These are phyloP conservation scores for Ilex aquifolium DNA, from an alignment of 257 asterid species.

Conservation along the genomic window DNA sequence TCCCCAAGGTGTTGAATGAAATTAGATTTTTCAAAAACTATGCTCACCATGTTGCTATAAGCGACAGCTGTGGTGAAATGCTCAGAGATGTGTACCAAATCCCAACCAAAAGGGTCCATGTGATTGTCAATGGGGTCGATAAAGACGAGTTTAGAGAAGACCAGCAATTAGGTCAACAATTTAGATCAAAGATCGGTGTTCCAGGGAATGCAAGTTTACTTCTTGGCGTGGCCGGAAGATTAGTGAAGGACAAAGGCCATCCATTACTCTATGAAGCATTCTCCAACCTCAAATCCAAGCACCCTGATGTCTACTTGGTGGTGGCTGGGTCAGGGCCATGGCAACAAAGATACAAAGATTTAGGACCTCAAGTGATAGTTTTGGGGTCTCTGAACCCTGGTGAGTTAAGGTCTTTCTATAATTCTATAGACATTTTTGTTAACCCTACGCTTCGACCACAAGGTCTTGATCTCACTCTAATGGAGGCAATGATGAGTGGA, in stretches of 20 bases:
- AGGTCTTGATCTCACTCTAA: slow-evolving; percentile 84
- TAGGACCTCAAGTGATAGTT: slow-evolving; percentile 62
- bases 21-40: slow-evolving; percentile 72
- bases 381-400: slow-evolving; percentile 66
- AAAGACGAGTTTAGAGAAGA: slow-evolving; percentile 63
- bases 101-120: slow-evolving; percentile 66
- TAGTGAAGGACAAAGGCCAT: slow-evolving; percentile 92
- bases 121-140: slow-evolving; percentile 74
- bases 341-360: slow-evolving; percentile 57
- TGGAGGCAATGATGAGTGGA: slow-evolving; percentile 97
- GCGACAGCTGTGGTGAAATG: slow-evolving; percentile 93
- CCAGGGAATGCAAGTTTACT: slow-evolving; percentile 65
- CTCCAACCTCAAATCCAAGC: slow-evolving; percentile 37
- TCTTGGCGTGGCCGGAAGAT: slow-evolving; percentile 83
- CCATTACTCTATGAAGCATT: slow-evolving; percentile 77
- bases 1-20: slow-evolving; percentile 73
- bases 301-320: slow-evolving; percentile 47
- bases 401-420: slow-evolving; percentile 55
- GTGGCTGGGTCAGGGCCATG: slow-evolving; percentile 98
- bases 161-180: slow-evolving; percentile 28
- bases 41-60: slow-evolving; percentile 81
- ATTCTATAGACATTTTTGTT: slow-evolving; percentile 72
- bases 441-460: slow-evolving; percentile 94
- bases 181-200: slow-evolving; percentile 55
- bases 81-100: slow-evolving; percentile 83